Base-by-base conservation (phyloP, 345 rosid genomes). In the Lepidium africanum region DNA sequence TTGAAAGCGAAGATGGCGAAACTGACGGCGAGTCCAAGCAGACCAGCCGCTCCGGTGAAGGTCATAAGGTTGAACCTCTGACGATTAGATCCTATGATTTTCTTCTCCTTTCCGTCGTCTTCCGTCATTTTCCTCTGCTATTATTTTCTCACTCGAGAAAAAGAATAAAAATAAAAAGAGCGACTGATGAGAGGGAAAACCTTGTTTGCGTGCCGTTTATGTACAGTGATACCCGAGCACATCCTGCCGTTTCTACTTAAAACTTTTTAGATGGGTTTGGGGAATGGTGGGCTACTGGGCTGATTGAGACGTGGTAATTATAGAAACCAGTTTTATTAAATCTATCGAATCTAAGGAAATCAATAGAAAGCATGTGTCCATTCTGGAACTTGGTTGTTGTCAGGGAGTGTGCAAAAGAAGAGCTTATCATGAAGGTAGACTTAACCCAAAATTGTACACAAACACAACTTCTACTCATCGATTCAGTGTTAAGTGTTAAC, bases 41-140 rank as follows among this genome's bases (percentile, higher is more conserved):
- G 66, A 58, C 94, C 96, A 25, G 95, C 87, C 38, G 85, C 84
- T 54, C 98, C 97, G 77, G 92, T 80, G 78, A 87, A 71, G 63
- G 88, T 84, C 11, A 90, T 47, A 30, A 81, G 49, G 69, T 63
- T 84, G 23, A 76, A 71, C 71, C 79, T 72, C 78, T 75, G 82
- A 72, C 63, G 81, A 37, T 76, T 84, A 67, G 75, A 80, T 63
- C 78, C 60, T 61, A 38, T 47, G 72, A 40, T 42, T 57, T 70
- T 80, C 81, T 77, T 79, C 42, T 61, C 25, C 53, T 56, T 75
- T 75, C 67, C 77, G 48, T 60, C 82, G 62, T 63, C 58, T 72
- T 75, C 89, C 76, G 79, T 50, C 86, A 68, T 67, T 70, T 67
- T 71, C 16, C 23, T 68, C 47, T 14, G 27, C 41, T 13, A 32